phyloP scores from a whole-genome alignment of 73 alveolate genomes.

The Tetrahymena malaccensis region DNA sequence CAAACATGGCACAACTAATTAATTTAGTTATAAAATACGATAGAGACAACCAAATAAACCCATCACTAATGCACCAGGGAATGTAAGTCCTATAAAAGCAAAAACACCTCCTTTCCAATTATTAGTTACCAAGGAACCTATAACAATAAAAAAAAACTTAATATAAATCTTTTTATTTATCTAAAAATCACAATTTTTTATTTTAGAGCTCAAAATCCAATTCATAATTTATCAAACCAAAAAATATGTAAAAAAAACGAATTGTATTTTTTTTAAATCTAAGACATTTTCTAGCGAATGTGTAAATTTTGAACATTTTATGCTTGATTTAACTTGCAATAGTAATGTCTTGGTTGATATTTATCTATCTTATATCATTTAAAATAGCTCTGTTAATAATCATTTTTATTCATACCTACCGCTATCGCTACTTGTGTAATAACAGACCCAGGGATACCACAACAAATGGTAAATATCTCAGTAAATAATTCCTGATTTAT shows the following conservation, averaged over 20 bases:
- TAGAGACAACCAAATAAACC: background rate
- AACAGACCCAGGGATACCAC: background rate
- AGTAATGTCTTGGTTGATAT: no score
- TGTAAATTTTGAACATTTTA: no score
- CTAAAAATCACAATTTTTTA: no score
- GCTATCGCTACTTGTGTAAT: background rate
- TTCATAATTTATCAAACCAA: no score
- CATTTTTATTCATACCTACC: background rate
- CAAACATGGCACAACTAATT: background rate
- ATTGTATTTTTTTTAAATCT: no score
- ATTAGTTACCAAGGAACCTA: background rate
- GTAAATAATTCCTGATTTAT: background rate
- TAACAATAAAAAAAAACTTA: background rate
- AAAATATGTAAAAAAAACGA: no score
- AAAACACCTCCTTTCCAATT: background rate
- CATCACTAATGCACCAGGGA: background rate
- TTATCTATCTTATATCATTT: no score
- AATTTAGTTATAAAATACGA: background rate
- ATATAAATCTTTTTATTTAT: background rate
- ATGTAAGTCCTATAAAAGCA: background rate
- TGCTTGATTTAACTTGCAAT: no score
- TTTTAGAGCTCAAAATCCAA: no score
- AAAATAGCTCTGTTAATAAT: no score
- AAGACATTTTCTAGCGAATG: no score
- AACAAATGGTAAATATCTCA: background rate